These are phyloP conservation scores for Xeromyces bisporus DNA, from an alignment of 495 filamentous ascomycete genomes.

Conservation along the genomic window DNA sequence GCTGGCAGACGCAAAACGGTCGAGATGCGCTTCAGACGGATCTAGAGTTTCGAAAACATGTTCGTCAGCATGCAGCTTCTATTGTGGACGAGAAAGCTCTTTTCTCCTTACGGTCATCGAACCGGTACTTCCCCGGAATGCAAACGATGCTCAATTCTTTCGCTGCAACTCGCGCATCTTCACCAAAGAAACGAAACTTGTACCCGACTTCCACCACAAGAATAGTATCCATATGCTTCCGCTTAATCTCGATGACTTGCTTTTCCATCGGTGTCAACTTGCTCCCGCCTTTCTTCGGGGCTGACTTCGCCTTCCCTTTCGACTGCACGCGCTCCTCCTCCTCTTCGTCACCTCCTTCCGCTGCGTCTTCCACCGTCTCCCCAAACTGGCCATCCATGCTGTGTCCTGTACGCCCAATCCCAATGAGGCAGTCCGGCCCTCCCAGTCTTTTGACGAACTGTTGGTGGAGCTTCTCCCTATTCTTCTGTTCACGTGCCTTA, in stretches of 20 bases:
- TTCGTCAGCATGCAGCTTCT: constrained; percentile 3
- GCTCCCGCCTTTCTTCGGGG: constrained; percentile 43
- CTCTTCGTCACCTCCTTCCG: constrained; percentile 33
- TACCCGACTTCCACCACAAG: constrained; percentile 91
- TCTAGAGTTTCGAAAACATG: constrained; percentile 22
- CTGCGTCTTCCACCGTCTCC: constrained; percentile 32
- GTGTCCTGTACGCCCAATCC: constrained; percentile 39
- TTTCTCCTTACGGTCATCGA: constrained; percentile 63
- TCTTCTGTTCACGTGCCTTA: constrained; percentile 25
- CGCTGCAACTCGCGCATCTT: constrained; percentile 78
- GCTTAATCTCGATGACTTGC: constrained; percentile 86
- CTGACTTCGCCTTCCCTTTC: constrained; percentile 34
- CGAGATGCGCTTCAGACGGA: constrained; percentile 81
- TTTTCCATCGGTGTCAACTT: constrained; percentile 93
- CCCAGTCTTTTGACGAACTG: constrained; percentile 86
- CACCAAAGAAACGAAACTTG: constrained; percentile 96
- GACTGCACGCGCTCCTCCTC: constrained; percentile 26
- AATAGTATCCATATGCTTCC: constrained; percentile 74
- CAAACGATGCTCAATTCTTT: constrained; percentile 92
- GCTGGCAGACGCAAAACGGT: constrained; percentile 88
- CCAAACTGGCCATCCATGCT: constrained; percentile 35
- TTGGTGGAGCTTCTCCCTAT: constrained; percentile 58
- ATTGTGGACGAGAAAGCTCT: no score
- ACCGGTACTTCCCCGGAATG: constrained; percentile 88
- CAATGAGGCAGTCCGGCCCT: constrained; percentile 58